Conservation (phyloP, 192 early-diverging fungal genomes). For the Entomortierella parvispora region DNA sequence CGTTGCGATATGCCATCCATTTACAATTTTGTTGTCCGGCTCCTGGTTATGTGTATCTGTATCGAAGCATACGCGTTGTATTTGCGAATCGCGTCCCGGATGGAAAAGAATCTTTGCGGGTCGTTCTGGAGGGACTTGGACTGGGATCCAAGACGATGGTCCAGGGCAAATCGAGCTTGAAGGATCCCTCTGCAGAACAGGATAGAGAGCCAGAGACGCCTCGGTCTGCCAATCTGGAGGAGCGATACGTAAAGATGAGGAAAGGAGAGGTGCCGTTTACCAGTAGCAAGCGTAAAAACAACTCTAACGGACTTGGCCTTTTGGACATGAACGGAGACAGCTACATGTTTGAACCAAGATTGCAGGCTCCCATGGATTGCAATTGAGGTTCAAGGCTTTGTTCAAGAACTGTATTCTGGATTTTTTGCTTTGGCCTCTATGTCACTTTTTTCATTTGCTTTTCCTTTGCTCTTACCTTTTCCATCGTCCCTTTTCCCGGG, state of each 20-base stretch:
- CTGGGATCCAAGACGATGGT: slow-evolving; percentile 57
- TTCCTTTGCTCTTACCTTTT: no score
- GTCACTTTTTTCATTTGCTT: no score
- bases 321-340: slow-evolving; percentile 1
- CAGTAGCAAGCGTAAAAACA: slow-evolving; percentile 28
- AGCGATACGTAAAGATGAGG: slow-evolving; percentile 43
- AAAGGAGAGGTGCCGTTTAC: slow-evolving; percentile 41
- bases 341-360: no score
- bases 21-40: slow-evolving; percentile 71
- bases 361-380: no score
- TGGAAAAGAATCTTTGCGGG: slow-evolving; percentile 69
- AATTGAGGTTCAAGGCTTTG: no score
- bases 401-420: no score
- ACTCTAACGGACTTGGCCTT: slow-evolving; percentile 9
- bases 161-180: slow-evolving; percentile 1
- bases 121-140: slow-evolving; percentile 70
- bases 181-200: background rate
- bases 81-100: slow-evolving; percentile 75
- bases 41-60: slow-evolving; percentile 69
- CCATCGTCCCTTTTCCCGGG: no score
- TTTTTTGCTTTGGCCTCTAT: no score
- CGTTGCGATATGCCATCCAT: slow-evolving; percentile 81
- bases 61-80: slow-evolving; percentile 75
- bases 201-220: background rate
- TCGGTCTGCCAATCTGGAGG: slow-evolving; percentile 16